phyloP scores from a whole-genome alignment of 2,329 filamentous ascomycete genomes.

The Neofusicoccum parvum region DNA sequence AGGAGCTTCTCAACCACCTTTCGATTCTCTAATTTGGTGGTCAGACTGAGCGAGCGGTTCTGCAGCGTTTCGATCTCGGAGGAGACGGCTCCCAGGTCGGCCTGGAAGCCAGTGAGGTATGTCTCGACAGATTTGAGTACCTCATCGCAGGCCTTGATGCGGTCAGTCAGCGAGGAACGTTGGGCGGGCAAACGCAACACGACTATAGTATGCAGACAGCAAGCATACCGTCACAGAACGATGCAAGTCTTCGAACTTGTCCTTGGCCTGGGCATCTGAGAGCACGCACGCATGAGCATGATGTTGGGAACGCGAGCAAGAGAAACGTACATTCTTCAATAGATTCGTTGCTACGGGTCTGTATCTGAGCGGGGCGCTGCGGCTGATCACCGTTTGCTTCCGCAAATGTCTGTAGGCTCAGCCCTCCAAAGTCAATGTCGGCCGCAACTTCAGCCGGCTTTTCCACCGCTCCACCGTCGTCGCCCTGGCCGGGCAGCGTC shows the following conservation, averaged over 20 bases:
- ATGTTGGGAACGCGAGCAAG: constrained; percentile 29
- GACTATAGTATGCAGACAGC: not conserved
- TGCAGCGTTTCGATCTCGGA: constrained; percentile 94
- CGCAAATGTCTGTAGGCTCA: constrained; percentile 75
- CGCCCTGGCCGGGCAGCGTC: not conserved
- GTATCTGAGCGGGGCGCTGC: constrained; percentile 40
- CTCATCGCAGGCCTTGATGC: constrained; percentile 73
- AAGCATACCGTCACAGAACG: constrained; percentile 67
- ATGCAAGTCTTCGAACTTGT: constrained; percentile 88
- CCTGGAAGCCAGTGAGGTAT: constrained; percentile 89
- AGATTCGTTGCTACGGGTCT: constrained; percentile 61
- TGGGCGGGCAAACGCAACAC: not conserved
- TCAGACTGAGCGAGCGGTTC: constrained; percentile 79
- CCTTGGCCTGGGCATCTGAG: constrained; percentile 74
- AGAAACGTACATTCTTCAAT: constrained; percentile 70
- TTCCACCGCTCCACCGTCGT: constrained; percentile 37
- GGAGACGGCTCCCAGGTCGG: constrained; percentile 88
- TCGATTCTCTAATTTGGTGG: constrained; percentile 82
- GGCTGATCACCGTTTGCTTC: constrained; percentile 37
- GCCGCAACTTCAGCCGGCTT: constrained; percentile 56
- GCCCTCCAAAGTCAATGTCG: constrained; percentile 75
- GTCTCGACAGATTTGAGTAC: constrained; percentile 90
- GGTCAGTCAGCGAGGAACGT: not conserved
- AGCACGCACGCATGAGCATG: constrained; percentile 25
- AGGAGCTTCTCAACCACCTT: constrained; percentile 86